Evolutionary conservation across 257 asterid species (phyloP), one percentile per base, ranked within the genome.

Genomic region (Solanum clarkiae): DNA sequence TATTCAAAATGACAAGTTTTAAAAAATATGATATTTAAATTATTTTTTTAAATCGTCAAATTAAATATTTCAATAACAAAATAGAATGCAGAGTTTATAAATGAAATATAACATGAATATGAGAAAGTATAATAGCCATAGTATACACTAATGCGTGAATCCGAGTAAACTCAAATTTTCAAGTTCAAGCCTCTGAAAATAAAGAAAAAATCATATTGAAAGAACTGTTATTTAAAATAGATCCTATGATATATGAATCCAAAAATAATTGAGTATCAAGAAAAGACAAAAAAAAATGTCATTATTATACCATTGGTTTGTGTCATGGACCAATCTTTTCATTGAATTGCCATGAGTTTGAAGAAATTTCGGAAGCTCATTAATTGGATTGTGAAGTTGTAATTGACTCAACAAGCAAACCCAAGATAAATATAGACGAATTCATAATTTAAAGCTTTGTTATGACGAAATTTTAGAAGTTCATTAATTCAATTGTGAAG

Each of bases 161-260:
- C 36, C 4, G 36, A 32, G 36, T 32, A 32, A 32, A 32, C 4
- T 32, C 36, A 32, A 32, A 32, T 2, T 32, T 3, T 7, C 1
- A 1, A 2, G 3, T 12, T 63, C 7, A 1, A 63, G 7, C 13
- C 3, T 17, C 0, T 15, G 10, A 1, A 16, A 16, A 68, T 68
- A 68, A 65, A 65, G 14, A 66, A 15, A 7, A 3, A 66, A 15
- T 53, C 18, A 53, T 26, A 40, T 26, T 7, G 1, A 0, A 40
- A 26, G 3, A 14, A 9, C 0, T 17, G 0, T 4, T 14, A 12
- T 13, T 2, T 1, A 26, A 65, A 65, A 7, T 26, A 65, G 16
- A 26, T 0, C 8, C 7, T 65, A 4, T 14, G 3, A 13, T 13
- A 3, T 6, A 0, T 0, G 1, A 65, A 63, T 63, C 7, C 0